Evolutionary conservation across 352 stramenopile genomes (phyloP).

Genomic region (Aphanomyces astaci): DNA sequence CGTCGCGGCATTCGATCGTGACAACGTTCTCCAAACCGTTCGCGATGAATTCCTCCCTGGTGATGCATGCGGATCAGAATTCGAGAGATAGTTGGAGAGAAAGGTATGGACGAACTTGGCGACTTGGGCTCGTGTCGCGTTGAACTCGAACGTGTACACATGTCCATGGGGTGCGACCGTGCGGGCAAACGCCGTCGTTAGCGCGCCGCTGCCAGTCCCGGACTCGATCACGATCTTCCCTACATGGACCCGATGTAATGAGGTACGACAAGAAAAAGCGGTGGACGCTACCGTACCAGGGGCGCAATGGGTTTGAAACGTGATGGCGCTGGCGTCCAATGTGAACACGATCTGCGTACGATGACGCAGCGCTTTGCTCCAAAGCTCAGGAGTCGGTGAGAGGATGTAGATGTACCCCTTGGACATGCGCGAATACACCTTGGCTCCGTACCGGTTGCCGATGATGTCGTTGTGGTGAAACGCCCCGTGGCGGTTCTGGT

Average conservation of each 20-base stretch:
- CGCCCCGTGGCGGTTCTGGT: conserved; percentile 93
- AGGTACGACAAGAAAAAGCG: conserved; percentile 32
- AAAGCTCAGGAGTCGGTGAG: conserved; percentile 94
- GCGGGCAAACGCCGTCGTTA: conserved; percentile 89
- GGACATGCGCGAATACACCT: conserved; percentile 35
- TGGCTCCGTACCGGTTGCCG: conserved; percentile 76
- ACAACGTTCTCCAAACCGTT: conserved; percentile 90
- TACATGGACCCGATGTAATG: conserved; percentile 1
- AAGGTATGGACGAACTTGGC: conserved; percentile 35
- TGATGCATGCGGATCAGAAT: background rate
- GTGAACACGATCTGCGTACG: conserved; percentile 98
- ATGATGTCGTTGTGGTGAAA: conserved; percentile 98
- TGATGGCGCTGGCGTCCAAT: conserved; percentile 89
- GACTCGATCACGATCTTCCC: conserved; percentile 83
- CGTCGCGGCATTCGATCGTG: conserved; percentile 91
- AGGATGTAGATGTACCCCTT: conserved; percentile 91
- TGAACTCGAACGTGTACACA: conserved; percentile 98
- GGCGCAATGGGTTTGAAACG: conserved; percentile 86
- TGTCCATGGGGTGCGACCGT: conserved; percentile 85
- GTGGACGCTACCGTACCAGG: conserved; percentile 70
- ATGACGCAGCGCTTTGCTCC: conserved; percentile 86
- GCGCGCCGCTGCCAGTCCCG: conserved; percentile 85
- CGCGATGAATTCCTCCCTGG: conserved; percentile 85
- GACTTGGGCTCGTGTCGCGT: conserved; percentile 86
- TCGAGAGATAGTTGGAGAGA: no score